Base-by-base conservation (phyloP, 2,329 filamentous ascomycete genomes). In the Xylogone sp. region DNA sequence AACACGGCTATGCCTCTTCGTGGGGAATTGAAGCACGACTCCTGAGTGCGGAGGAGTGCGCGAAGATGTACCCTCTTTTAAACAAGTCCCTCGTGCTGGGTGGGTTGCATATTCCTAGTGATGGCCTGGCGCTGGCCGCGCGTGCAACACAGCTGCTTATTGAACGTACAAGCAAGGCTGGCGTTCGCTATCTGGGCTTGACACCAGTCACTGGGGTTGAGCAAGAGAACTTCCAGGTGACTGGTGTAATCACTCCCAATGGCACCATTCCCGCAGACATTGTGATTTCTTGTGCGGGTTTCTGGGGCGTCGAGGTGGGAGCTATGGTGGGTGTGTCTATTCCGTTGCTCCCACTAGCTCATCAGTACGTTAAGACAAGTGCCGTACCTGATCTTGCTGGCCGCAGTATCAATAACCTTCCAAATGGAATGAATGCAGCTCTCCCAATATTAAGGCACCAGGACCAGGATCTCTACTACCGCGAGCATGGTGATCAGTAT, bases 231-330 rank as follows among this genome's bases (percentile, higher is more conserved):
- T 73, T 74, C 18, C 71, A 65, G 2, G 79, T 84, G 12, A 83
- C 79, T 0, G 81, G 82, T 2, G 82, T 85, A 0, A 67, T 56
- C 1, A 83, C 79, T 0, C 67, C 70, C 1, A 65, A 65, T 3
- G 75, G 75, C 20, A 74, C 61, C 0, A 71, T 84, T 19, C 68
- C 76, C 0, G 82, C 82, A 0, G 82, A 86, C 50, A 78, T 84
- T 21, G 71, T 85, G 47, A 66, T 86, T 34, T 84, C 81, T 1
- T 86, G 82, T 54, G 82, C 81, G 6, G 82, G 82, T 0, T 83
- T 86, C 64, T 86, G 82, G 82, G 82, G 82, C 10, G 82, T 84
- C 7, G 82, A 86, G 61, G 70, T 86, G 6, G 82, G 82, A 20
- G 77, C 75, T 5, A 82, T 86, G 81, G 73, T 79, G 42, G 81